Percentiles rank a stretch among this genome's conserved stretches.
Conservation (phyloP, 2,329 filamentous ascomycete genomes). For the Exserohilum rostratum region DNA sequence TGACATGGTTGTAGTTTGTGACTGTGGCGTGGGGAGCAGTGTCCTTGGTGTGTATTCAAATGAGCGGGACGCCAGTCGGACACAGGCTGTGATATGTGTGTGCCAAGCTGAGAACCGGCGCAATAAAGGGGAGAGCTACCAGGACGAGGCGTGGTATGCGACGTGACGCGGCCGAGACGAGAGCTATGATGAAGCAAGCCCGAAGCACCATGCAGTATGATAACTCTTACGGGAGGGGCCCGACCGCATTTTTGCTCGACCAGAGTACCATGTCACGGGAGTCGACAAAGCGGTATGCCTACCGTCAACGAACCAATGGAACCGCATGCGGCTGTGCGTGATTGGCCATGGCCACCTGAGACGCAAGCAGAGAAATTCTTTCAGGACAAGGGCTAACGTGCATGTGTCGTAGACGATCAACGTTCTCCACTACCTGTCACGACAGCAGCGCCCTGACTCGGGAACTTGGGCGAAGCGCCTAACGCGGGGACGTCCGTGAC, state of each 20-base stretch:
- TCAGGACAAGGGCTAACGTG: slow-evolving; percentile 4
- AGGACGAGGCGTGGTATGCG: slow-evolving; percentile 1
- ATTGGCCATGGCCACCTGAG: slow-evolving; percentile 2
- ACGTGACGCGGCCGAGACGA: slow-evolving; percentile 7
- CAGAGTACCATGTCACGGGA: slow-evolving; percentile 6
- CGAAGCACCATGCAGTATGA: slow-evolving; percentile 6
- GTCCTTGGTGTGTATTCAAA: neutral
- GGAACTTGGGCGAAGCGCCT: neutral
- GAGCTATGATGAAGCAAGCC: slow-evolving; percentile 4
- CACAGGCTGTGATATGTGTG: neutral
- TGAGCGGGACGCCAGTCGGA: neutral
- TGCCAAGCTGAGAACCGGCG: slow-evolving; percentile 2
- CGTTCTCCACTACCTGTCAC: slow-evolving; percentile 4
- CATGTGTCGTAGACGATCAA: slow-evolving; percentile 11
- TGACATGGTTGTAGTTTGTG: neutral
- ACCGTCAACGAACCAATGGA: slow-evolving; percentile 10
- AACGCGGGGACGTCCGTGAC: neutral
- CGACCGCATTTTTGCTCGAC: slow-evolving; percentile 10
- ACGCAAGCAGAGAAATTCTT: slow-evolving; percentile 8
- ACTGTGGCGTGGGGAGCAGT: neutral
- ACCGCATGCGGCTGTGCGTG: neutral
- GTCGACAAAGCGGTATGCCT: slow-evolving; percentile 11
- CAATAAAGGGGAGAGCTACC: neutral
- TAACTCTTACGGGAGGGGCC: slow-evolving; percentile 8
- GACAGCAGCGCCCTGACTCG: neutral